Percentiles rank a stretch among this genome's conserved stretches.
Conservation (phyloP, 2,329 filamentous ascomycete species). For the Arthrobotrys musiformis region DNA sequence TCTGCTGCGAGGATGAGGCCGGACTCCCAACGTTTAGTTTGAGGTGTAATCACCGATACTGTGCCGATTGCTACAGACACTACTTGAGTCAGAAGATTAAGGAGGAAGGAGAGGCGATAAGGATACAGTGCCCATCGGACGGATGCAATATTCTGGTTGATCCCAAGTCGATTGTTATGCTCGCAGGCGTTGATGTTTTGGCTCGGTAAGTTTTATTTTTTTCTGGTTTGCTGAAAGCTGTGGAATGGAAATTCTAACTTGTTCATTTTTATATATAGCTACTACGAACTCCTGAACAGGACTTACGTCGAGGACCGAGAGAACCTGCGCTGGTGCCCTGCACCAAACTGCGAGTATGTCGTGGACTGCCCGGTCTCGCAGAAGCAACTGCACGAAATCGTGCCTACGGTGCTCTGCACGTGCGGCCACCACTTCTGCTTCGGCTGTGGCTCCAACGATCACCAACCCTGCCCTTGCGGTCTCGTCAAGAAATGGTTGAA, state of each 20-base stretch:
- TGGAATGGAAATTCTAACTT: neutral
- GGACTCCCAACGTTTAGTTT: conserved; percentile 86
- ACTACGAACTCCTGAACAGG: conserved; percentile 85
- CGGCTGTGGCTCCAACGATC: conserved; percentile 87
- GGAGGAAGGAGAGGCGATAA: conserved; percentile 92
- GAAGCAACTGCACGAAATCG: conserved; percentile 83
- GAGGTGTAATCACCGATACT: conserved; percentile 94
- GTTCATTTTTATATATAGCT: conserved; percentile 66
- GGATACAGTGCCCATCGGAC: conserved; percentile 91
- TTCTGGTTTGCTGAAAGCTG: neutral
- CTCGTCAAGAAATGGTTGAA: conserved; percentile 96
- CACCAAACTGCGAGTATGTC: conserved; percentile 95
- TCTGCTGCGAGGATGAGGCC: conserved; percentile 89
- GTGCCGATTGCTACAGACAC: conserved; percentile 88
- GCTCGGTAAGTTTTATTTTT: conserved; percentile 22
- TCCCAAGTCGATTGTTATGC: conserved; percentile 82
- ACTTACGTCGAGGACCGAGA: conserved; percentile 98
- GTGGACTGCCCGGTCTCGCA: conserved; percentile 88
- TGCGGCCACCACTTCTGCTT: conserved; percentile 95
- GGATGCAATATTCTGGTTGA: conserved; percentile 91
- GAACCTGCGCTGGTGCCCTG: conserved; percentile 95
- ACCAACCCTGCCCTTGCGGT: conserved; percentile 90
- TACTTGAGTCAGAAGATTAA: conserved; percentile 93
- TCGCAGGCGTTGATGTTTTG: conserved; percentile 62
- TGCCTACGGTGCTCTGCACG: conserved; percentile 86